A percentile compares a stretch with the other conserved stretches of the same genome.
phyloP scores from a whole-genome alignment of 805 yeast species.

The Monosporozyma servazzii region DNA sequence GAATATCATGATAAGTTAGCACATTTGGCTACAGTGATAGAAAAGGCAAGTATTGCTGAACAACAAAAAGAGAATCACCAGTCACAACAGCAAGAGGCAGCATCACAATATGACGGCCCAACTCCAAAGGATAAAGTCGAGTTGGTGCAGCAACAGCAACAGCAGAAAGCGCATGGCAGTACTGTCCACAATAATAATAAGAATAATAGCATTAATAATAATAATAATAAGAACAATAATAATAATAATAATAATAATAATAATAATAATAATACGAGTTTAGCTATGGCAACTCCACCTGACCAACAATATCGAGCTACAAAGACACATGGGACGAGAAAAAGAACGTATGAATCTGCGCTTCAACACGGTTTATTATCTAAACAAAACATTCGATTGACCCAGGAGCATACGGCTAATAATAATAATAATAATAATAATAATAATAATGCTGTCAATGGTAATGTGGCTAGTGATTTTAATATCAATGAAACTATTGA shows the following conservation, averaged over 20 bases:
- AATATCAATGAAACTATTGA: neutral
- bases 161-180: too few relatives aligned
- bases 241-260: too few relatives aligned
- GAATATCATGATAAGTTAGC: neutral
- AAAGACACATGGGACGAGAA: neutral
- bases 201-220: too few relatives aligned
- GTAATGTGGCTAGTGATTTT: neutral
- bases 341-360: slow-evolving; percentile 1
- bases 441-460: neutral
- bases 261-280: too few relatives aligned
- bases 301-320: neutral
- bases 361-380: neutral
- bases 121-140: neutral
- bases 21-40: neutral
- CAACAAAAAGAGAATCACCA: neutral
- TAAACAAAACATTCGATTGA: neutral
- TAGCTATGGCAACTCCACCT: neutral
- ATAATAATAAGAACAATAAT: too few relatives aligned
- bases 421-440: neutral
- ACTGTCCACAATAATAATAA: neutral
- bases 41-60: neutral
- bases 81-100: neutral
- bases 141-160: neutral
- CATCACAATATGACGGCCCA: neutral
- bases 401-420: neutral